Base-by-base conservation (phyloP, 352 stramenopile species). In the Pythium aristosporum region DNA sequence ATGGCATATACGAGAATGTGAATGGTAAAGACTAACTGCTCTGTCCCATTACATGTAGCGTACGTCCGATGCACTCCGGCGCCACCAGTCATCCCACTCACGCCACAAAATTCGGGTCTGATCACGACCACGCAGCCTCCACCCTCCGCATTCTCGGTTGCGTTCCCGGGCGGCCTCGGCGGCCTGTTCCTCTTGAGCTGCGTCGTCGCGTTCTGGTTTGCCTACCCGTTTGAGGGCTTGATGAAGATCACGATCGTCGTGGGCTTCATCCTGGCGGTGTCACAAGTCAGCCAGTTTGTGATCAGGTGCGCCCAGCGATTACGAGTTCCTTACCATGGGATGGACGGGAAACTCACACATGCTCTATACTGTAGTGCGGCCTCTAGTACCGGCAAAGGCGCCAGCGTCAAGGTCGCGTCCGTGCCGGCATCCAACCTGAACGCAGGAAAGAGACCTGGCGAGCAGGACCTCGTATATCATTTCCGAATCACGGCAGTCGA, bases 221-320 rank as follows among this genome's bases (percentile, higher is more conserved):
- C 77, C 18, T 72, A 79, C 37, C 79, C 84, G 28, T 93, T 92
- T 51, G 80, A 88, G 68, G 84, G 82, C 2, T 68, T 95, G 51
- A 95, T 93, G 86, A 86, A 95, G 69, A 79, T 95, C 60, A 95
- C 86, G 12, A 91, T 92, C 20, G 75, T 92, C n/a, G 76, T 95
- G 7, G 86, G 86, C 36, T 78, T 89, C 20, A 57, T 91, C 37
- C 67, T 93, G n/a, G 89, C 86, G 0, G 43, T 92, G 43, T 93
- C 86, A 9, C 84, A 91, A 69, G 86, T 89, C 32, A 61, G 74
- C 12, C 84, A 91, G 55, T 88, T 89, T 62, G 59, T 80, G 25
- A 73, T 81, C 37, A 82, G 75, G 81, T 90, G 75, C 58, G 72
- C 57, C 11, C 47, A 18, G 13, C 25, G 12, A 32, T 11, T 30